Conservation (phyloP, 2,329 filamentous ascomycete genomes). For the Epichloe hybrida region DNA sequence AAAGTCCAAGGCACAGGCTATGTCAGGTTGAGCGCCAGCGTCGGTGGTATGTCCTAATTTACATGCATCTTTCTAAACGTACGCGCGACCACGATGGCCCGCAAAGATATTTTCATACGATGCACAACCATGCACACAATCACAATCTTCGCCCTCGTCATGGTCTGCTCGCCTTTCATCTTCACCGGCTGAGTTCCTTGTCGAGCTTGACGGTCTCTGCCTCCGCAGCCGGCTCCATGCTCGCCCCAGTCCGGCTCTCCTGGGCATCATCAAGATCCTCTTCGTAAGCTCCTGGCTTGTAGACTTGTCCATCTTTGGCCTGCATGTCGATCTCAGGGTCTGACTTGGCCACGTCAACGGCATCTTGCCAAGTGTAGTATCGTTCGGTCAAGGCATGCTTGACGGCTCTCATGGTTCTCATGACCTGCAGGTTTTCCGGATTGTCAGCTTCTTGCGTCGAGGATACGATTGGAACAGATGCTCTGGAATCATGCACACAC, state of each 20-base stretch:
- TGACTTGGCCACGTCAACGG: slow-evolving; percentile 46
- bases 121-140: not conserved
- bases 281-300: slow-evolving; percentile 30
- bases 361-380: slow-evolving; percentile 78
- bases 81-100: not conserved
- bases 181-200: slow-evolving; percentile 2
- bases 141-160: not conserved
- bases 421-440: slow-evolving; percentile 39
- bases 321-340: slow-evolving; percentile 54
- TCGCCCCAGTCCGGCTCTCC: slow-evolving; percentile 14
- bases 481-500: slow-evolving; percentile 40
- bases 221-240: slow-evolving; percentile 5
- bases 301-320: slow-evolving; percentile 33
- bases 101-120: not conserved
- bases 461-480: not conserved
- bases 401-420: slow-evolving; percentile 66
- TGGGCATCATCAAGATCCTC: slow-evolving; percentile 17
- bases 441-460: slow-evolving; percentile 5
- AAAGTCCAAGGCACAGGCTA: not conserved
- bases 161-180: not conserved
- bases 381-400: slow-evolving; percentile 77
- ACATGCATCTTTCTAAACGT: not conserved
- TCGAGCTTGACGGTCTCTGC: slow-evolving; percentile 7
- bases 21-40: not conserved
- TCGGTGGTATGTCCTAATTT: slow-evolving; percentile 1